phyloP scores from a whole-genome alignment of 179 eudicot genomes.

The Kewa caespitosa region DNA sequence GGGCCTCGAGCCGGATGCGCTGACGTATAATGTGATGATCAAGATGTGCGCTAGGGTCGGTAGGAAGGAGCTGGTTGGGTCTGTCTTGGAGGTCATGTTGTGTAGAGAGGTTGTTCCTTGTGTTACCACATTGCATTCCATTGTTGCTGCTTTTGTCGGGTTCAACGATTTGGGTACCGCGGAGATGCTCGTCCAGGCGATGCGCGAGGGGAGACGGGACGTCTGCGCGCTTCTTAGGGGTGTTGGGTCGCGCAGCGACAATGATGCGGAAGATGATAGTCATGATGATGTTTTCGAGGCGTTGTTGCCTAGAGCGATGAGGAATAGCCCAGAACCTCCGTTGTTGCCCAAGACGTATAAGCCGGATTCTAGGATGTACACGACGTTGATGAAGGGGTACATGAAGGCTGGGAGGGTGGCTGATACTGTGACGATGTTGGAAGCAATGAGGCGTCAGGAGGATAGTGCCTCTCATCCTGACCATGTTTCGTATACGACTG shows the following conservation, averaged over 20 bases:
- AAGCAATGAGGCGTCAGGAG: conserved; percentile 84
- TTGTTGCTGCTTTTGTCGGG: conserved; percentile 91
- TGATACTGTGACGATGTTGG: conserved; percentile 78
- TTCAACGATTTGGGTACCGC: conserved; percentile 81
- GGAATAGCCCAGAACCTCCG: conserved; percentile 43
- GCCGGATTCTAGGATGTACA: conserved; percentile 81
- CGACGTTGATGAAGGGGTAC: conserved; percentile 96
- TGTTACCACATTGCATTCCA: conserved; percentile 78
- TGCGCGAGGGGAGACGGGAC: conserved; percentile 83
- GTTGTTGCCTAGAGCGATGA: conserved; percentile 48
- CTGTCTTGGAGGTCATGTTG: conserved; percentile 66
- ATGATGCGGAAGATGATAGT: conserved; percentile 10
- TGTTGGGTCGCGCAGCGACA: conserved; percentile 8
- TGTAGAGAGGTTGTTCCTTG: conserved; percentile 59
- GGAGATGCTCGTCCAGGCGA: conserved; percentile 75
- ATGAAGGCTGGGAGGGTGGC: conserved; percentile 82
- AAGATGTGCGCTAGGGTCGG: conserved; percentile 67
- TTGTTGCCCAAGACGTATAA: conserved; percentile 50
- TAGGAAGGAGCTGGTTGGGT: conserved; percentile 79
- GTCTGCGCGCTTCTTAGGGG: conserved; percentile 65
- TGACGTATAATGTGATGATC: conserved; percentile 88
- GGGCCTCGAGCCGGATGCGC: conserved; percentile 67
- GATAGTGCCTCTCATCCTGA: conserved; percentile 77
- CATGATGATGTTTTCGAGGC: conserved; percentile 50
- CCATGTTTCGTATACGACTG: conserved; percentile 88